These are phyloP conservation scores for Kwoniella heveanensis DNA, from an alignment of 768 basidiomycete species.

Conservation along the genomic window DNA sequence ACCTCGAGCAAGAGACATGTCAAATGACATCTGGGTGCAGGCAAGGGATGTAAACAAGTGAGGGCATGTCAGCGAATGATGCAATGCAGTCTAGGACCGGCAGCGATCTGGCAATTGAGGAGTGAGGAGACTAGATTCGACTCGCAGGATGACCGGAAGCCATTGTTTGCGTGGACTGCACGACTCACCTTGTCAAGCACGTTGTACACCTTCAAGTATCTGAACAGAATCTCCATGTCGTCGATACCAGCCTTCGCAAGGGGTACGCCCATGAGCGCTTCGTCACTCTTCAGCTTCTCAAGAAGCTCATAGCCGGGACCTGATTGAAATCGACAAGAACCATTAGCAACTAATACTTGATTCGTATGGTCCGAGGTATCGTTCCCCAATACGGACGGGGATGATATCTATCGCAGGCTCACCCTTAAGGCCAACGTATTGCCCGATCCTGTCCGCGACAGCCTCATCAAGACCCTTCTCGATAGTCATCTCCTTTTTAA, in stretches of 20 bases:
- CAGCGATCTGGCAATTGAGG: too few species aligned
- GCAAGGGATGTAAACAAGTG: neutral
- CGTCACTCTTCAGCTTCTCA: constrained; percentile 67
- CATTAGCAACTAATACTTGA: too few species aligned
- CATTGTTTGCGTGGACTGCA: too few species aligned
- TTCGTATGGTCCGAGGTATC: neutral
- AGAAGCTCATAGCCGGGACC: constrained; percentile 75
- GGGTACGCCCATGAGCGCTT: constrained; percentile 67
- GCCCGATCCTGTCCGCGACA: constrained; percentile 90
- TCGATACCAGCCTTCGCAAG: constrained; percentile 77
- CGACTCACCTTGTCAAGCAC: constrained; percentile 72
- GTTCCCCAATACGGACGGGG: neutral
- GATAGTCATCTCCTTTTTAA: constrained; percentile 92
- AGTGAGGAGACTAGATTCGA: too few species aligned
- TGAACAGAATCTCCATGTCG: constrained; percentile 85
- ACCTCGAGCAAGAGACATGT: constrained; percentile 94
- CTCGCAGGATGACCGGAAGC: too few species aligned
- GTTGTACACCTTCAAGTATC: constrained; percentile 75
- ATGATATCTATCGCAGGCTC: constrained; percentile 19
- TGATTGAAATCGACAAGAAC: constrained; percentile 50
- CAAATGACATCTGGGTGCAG: constrained; percentile 78
- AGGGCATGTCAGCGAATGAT: too few species aligned
- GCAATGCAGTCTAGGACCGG: too few species aligned
- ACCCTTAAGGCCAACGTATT: constrained; percentile 96
- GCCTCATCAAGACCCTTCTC: constrained; percentile 84